Evolutionary conservation across 163 green algal species (phyloP).

Genomic region (Chloromonas sp.): DNA sequence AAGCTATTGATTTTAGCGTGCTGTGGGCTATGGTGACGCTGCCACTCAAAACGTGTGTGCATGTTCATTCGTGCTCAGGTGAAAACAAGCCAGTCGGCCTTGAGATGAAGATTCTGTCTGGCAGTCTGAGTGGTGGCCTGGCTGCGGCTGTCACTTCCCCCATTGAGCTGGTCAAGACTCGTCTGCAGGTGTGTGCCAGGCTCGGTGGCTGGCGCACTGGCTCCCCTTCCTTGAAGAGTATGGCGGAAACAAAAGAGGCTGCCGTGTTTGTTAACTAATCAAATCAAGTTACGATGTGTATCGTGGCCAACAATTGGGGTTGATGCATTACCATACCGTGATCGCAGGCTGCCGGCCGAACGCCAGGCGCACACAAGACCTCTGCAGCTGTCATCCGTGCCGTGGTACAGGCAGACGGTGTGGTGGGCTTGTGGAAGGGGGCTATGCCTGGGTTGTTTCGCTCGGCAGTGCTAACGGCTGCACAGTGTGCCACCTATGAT

Average conservation of each 20-base stretch:
- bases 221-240: background rate
- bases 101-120: conserved; percentile 26
- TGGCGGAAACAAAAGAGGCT: background rate
- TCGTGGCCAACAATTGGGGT: background rate
- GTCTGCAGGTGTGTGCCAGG: conserved; percentile 32
- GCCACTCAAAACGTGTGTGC: too few relatives aligned
- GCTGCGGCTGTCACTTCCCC: conserved; percentile 73
- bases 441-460: conserved; percentile 72
- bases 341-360: conserved; percentile 44
- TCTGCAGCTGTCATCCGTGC: conserved; percentile 37
- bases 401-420: conserved; percentile 50
- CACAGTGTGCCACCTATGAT: conserved; percentile 80
- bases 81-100: conserved; percentile 5
- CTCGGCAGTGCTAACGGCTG: conserved; percentile 69
- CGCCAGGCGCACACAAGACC: conserved; percentile 20
- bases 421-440: conserved; percentile 72
- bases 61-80: background rate
- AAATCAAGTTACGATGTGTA: background rate
- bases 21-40: too few relatives aligned
- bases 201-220: background rate
- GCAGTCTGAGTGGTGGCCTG: conserved; percentile 61
- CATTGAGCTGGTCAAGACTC: conserved; percentile 82
- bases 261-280: background rate
- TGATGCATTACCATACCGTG: too few relatives aligned
- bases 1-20: too few relatives aligned